Evolutionary conservation across 2,329 filamentous ascomycete genomes (phyloP).

Genomic region (Exophiala aquamarina): DNA sequence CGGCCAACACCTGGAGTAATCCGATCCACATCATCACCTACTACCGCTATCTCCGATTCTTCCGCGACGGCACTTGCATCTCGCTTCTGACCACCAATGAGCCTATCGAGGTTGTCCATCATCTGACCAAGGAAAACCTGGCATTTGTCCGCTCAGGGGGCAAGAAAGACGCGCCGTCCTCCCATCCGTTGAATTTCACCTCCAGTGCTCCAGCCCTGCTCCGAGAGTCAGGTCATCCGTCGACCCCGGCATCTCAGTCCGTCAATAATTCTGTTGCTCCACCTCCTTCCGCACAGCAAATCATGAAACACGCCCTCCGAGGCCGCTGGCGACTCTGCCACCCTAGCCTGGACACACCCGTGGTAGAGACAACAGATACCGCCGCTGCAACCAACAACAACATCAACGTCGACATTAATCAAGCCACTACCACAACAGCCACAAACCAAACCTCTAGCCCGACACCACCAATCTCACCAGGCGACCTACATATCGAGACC

Average conservation of each 20-base stretch:
- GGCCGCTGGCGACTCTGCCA: constrained; percentile 68
- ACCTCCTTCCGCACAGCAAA: constrained; percentile 42
- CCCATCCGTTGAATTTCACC: constrained; percentile 22
- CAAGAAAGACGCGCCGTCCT: constrained; percentile 19
- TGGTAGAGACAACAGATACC: constrained; percentile 1
- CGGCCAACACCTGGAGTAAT: constrained; percentile 71
- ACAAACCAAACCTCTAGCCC: constrained; percentile 30
- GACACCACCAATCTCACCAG: constrained; percentile 29
- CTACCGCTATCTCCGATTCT: constrained; percentile 94
- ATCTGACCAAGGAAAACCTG: constrained; percentile 72
- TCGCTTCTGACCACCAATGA: constrained; percentile 78
- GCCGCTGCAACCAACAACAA: not conserved
- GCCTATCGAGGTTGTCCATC: constrained; percentile 82
- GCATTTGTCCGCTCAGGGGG: constrained; percentile 34
- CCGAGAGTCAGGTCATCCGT: constrained; percentile 34
- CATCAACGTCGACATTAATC: not conserved
- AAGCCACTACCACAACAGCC: constrained; percentile 19
- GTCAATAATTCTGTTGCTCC: constrained; percentile 29
- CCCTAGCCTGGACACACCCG: constrained; percentile 33
- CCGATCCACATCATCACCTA: constrained; percentile 97
- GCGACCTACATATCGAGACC: constrained; percentile 79
- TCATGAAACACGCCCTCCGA: constrained; percentile 68
- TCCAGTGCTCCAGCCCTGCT: constrained; percentile 11
- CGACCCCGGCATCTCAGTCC: constrained; percentile 39
- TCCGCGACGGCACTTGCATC: constrained; percentile 81